Base-by-base conservation (phyloP, 768 basidiomycete species). In the Pleurotus pulmonarius region DNA sequence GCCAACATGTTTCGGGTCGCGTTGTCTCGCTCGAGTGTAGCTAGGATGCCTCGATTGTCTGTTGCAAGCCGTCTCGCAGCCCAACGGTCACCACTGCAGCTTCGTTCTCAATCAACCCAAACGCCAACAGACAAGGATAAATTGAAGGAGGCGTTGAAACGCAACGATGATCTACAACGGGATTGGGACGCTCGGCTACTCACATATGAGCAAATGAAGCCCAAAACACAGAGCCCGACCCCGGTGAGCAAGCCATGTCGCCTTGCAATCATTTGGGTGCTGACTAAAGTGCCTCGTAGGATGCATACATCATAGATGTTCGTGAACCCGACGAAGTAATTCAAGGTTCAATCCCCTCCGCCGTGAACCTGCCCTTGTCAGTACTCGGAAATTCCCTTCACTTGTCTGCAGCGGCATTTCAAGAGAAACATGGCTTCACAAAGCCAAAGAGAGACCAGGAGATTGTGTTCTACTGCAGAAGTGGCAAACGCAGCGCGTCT, bases 281-380 rank as follows among this genome's bases (percentile, higher is more conserved):
- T 47, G 52, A 59, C 25, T 41, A 25, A 25, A 40, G 18, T 40
- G 9, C 29, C 26, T 34, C 20, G 0, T 59, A 92, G 90, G 76
- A 87, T 58, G 75, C 81, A 4, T 90, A 85, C 65, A 67, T 92
- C 45, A 85, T 92, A 62, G 94, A 96, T 64, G 95, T 98, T n/a
- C 86, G 96, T 18, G 95, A 97, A 69, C 90, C 88, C 1, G 85
- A 92, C 61, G 95, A 97, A 68, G 90, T 94, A 44, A 81, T 89
- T 12, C 90, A 93, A 67, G 95, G 95, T 11, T 88, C 88, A 67
- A 96, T 98, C 60, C 95, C 95, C 5, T 93, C 92, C 20, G 82
- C 93, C 15, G 92, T 97, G 65, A 92, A 94, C 69, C 70, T 98
- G 16, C 94, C 95, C 4, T 81, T 98, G 39, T 87, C 89, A 5